Evolutionary conservation across 2,329 filamentous ascomycete species (phyloP), one percentile per base, ranked within the genome.

Genomic region (Aspergillus ruber): DNA sequence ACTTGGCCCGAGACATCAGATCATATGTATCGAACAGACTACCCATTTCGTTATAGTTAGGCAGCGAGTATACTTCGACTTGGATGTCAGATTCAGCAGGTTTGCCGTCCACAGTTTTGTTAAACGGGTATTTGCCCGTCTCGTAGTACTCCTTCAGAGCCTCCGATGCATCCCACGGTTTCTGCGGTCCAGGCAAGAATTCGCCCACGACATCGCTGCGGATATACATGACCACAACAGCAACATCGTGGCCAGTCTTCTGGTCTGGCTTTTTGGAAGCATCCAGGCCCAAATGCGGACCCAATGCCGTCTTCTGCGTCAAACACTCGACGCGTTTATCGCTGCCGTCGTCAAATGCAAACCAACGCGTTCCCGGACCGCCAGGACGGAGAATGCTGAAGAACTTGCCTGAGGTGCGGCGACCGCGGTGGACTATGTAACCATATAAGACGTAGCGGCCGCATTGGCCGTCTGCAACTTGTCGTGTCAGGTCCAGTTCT

Each of bases 351-450:
- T 79, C 74, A 53, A 82, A 83, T 29, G 73, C 74, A 46, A 83
- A 76, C 81, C 81, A 84, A 41, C 73, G 75, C 7, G 74, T 71
- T 8, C 72, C 74, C 5, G 75, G 74, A 2, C 80, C 80, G 40
- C 72, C 71, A 1, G 81, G 81, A 25, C 81, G 74, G 42, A 84
- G 62, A 29, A 82, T 75, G n/a, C 77, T 75, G 54, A 80, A 79
- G 64, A 82, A 84, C 33, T 77, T 72, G 42, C 75, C 75, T 4
- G 79, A 83, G 17, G 76, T 76, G 13, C 82, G 74, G 39, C 74
- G 74, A 21, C 79, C 80, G 50, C 75, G 76, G 56, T 84, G 81
- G 2, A 81, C 78, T 27, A 83, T 67, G 52, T 83, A 78, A 3
- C 79, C 79, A 52, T 80, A 83, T 0, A 84, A 70, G 1, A 74